Evolutionary conservation across 306 rosid genomes (phyloP).

Genomic region (Lathyrus oleraceus): DNA sequence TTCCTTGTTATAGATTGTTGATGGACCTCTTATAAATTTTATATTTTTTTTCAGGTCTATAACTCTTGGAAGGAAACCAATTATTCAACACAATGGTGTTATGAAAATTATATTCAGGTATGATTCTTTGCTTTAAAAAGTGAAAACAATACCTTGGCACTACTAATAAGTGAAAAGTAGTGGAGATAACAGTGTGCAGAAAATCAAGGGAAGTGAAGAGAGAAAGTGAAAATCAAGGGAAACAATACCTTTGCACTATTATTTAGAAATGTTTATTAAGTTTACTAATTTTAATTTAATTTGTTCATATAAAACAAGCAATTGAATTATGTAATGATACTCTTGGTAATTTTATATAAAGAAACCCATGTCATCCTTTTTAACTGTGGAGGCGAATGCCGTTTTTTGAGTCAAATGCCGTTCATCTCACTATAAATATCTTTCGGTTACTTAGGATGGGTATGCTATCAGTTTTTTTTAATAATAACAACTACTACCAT

Average conservation of each 20-base stretch:
- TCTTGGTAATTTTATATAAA: constrained; percentile 7
- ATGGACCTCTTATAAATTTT: background rate
- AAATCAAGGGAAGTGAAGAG: constrained; percentile 11
- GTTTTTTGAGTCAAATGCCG: background rate
- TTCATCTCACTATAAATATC: background rate
- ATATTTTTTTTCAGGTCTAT: constrained; percentile 60
- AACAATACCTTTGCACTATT: no score
- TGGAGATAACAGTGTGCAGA: background rate
- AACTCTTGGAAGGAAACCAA: constrained; percentile 97
- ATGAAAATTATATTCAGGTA: constrained; percentile 92
- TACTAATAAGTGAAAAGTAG: background rate
- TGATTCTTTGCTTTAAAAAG: constrained; percentile 12
- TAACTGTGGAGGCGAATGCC: background rate
- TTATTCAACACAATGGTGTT: constrained; percentile 97
- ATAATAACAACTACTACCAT: background rate
- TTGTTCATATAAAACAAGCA: constrained; percentile 7
- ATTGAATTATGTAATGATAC: background rate
- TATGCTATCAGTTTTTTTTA: background rate
- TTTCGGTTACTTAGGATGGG: background rate
- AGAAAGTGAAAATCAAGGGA: no score
- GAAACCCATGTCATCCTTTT: background rate
- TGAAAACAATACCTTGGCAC: background rate
- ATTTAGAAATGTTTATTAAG: constrained; percentile 18
- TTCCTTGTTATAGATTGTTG: constrained; percentile 19
- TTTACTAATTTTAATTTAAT: background rate